These are phyloP conservation scores for Podila epigama DNA, from an alignment of 192 early-diverging fungal species.

Conservation along the genomic window DNA sequence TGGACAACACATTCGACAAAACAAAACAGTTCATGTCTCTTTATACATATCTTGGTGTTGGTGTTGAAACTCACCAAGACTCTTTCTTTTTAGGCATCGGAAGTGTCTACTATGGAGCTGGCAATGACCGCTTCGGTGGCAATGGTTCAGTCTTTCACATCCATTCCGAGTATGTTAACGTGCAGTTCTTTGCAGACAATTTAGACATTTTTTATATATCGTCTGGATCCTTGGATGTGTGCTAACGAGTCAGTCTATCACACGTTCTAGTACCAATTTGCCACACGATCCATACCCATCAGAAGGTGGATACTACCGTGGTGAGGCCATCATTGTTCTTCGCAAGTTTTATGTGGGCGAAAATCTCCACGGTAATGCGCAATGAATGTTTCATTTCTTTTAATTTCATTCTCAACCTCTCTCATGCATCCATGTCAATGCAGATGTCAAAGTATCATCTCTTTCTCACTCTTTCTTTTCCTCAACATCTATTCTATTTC, in stretches of 20 bases:
- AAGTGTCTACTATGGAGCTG: slow-evolving; percentile 91
- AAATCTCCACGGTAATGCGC: slow-evolving; percentile 77
- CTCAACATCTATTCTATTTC: background rate
- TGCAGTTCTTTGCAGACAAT: background rate
- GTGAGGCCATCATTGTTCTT: slow-evolving; percentile 88
- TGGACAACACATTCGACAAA: background rate
- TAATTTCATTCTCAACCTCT: background rate
- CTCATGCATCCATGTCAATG: background rate
- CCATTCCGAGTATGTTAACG: slow-evolving; percentile 70
- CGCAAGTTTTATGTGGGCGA: slow-evolving; percentile 94
- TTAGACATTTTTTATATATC: background rate
- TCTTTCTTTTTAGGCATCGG: slow-evolving; percentile 63
- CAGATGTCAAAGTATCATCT: too few species aligned
- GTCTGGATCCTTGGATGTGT: too few species aligned
- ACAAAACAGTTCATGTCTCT: background rate
- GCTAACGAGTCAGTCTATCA: background rate
- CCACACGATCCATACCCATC: slow-evolving; percentile 62
- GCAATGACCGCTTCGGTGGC: slow-evolving; percentile 96
- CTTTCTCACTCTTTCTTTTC: background rate
- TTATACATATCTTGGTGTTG: too few species aligned
- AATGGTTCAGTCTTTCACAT: slow-evolving; percentile 90
- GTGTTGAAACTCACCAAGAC: too few species aligned
- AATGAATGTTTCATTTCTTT: background rate
- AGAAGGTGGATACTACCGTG: slow-evolving; percentile 72
- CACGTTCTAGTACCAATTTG: slow-evolving; percentile 16